Percentiles rank a stretch among this genome's conserved stretches.
Evolutionary conservation across 352 stramenopile species (phyloP).

Genomic region (Phytophthora hybrid): DNA sequence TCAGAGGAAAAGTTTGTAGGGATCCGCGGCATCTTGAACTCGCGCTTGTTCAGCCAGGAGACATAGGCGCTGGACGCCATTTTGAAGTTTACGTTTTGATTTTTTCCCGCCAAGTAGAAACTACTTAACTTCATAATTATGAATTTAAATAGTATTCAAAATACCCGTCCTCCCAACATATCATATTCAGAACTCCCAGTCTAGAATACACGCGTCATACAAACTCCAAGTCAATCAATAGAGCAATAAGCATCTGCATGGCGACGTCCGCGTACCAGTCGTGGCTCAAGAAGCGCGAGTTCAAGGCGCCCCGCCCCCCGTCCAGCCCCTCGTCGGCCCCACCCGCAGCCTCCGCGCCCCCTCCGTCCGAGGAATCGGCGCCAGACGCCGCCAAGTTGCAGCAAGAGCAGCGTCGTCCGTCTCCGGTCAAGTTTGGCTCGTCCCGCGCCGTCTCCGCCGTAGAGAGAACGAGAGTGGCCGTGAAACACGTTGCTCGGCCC

Average conservation of each 20-base stretch:
- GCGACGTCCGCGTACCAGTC: conserved; percentile 41
- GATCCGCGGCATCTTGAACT: conserved; percentile 3
- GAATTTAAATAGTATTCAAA: too few species aligned
- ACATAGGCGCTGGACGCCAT: conserved; percentile 7
- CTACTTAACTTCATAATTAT: neutral
- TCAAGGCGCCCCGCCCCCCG: conserved; percentile 22
- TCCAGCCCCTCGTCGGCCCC: neutral
- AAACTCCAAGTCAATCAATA: neutral
- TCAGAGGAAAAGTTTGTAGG: neutral
- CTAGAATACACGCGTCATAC: neutral
- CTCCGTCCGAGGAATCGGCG: neutral
- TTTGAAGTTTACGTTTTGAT: neutral
- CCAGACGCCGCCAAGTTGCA: neutral
- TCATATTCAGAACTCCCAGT: neutral
- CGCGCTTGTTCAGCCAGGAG: conserved; percentile 21
- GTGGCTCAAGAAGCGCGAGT: conserved; percentile 49
- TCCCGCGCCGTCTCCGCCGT: conserved; percentile 4
- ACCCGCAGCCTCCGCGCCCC: neutral
- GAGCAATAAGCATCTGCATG: neutral
- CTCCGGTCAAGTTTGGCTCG: neutral
- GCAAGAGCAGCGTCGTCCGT: neutral
- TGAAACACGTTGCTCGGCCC: conserved; percentile 20
- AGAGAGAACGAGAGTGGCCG: conserved; percentile 3
- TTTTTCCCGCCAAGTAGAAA: neutral
- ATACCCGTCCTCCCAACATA: neutral